Evolutionary conservation across 2,329 filamentous ascomycete species (phyloP).

Genomic region (Sordariomycetes sp.): DNA sequence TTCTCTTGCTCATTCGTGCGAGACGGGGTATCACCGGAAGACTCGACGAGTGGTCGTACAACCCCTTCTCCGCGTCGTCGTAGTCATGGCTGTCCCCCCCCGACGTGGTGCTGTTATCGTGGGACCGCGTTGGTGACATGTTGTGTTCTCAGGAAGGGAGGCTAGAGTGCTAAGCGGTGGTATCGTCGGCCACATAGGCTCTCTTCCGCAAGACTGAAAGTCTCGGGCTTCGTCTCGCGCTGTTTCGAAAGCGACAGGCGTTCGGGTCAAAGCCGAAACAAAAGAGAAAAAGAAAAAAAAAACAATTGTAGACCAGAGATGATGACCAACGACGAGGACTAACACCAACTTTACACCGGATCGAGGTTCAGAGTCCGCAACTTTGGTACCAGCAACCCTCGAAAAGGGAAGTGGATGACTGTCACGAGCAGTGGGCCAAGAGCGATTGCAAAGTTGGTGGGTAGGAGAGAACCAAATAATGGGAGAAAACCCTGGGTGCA

Average conservation of each 20-base stretch:
- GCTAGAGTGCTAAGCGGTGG: neutral
- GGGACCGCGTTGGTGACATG: neutral
- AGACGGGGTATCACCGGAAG: constrained; percentile 13
- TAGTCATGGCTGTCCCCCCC: constrained; percentile 7
- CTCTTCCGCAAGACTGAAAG: neutral
- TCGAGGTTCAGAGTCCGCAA: neutral
- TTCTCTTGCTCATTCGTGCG: constrained; percentile 12
- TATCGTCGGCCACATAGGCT: neutral
- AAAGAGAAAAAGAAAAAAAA: neutral
- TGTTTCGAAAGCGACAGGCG: neutral
- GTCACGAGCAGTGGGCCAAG: too few relatives aligned
- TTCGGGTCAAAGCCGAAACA: neutral
- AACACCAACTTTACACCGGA: neutral
- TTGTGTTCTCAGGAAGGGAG: neutral
- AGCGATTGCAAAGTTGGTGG: too few relatives aligned
- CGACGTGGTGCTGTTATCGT: neutral
- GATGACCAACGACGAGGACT: neutral
- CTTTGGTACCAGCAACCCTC: too few relatives aligned
- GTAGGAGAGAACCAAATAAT: too few relatives aligned
- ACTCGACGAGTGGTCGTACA: constrained; percentile 16
- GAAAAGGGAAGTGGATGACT: too few relatives aligned
- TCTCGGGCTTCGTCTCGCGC: too few relatives aligned
- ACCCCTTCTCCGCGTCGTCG: constrained; percentile 23
- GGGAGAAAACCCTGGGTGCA: too few relatives aligned
- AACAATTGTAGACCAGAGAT: neutral